A percentile compares a stretch with the other conserved stretches of the same genome.
Conservation (phyloP, 164 flowering plant species). For the Aristolochia californica region DNA sequence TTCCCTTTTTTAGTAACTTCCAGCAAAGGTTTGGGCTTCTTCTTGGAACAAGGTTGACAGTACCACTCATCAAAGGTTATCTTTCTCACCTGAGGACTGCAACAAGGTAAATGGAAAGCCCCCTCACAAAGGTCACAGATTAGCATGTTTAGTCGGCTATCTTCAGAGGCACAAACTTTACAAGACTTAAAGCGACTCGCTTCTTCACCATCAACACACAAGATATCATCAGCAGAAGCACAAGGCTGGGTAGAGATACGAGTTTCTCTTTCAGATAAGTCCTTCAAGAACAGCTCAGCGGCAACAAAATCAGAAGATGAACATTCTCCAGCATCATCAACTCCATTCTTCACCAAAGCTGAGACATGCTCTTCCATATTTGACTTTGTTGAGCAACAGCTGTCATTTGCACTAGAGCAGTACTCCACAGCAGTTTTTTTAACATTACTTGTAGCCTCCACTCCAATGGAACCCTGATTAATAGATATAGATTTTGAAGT, state of each 20-base stretch:
- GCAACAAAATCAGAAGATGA: constrained; percentile 52
- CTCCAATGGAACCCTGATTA: constrained; percentile 13
- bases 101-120: constrained; percentile 12
- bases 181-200: constrained; percentile 27
- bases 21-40: constrained; percentile 14
- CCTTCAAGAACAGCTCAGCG: constrained; percentile 15
- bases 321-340: constrained; percentile 52
- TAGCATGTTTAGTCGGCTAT: constrained; percentile 8
- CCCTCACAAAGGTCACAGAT: constrained; percentile 12
- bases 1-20: constrained; percentile 15
- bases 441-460: constrained; percentile 12
- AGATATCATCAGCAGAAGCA: constrained; percentile 10
- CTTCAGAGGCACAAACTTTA: constrained; percentile 6
- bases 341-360: constrained; percentile 28
- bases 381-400: constrained; percentile 58
- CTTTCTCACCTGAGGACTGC: constrained; percentile 6
- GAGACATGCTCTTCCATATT: constrained; percentile 32
- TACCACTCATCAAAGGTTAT: constrained; percentile 12
- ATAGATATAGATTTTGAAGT: constrained; percentile 12
- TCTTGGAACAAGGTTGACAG: constrained; percentile 6
- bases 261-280: constrained; percentile 40
- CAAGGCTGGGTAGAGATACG: constrained; percentile 23
- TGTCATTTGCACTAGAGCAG: constrained; percentile 34
- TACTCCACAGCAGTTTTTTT: constrained; percentile 18
- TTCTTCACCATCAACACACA: constrained; percentile 7